Percentiles rank a stretch among this genome's conserved stretches.
Conservation (phyloP, 441 rosid species). For the Syzygium malaccense region DNA sequence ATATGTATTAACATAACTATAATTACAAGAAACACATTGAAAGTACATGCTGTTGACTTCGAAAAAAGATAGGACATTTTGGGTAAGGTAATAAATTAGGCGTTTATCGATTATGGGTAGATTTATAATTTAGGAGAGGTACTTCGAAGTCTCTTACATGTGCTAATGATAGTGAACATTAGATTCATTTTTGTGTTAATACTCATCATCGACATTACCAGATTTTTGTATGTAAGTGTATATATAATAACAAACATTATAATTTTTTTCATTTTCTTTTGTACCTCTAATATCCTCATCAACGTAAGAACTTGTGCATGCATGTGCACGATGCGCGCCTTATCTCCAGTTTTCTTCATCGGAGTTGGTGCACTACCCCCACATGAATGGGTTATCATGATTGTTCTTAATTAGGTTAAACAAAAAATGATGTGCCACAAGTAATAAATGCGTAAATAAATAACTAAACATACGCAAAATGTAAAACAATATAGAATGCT, state of each 20-base stretch:
- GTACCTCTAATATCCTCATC: not conserved
- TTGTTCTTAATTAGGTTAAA: not conserved
- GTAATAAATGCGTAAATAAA: not conserved
- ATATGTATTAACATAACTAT: fast-evolving
- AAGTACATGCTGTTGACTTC: fast-evolving
- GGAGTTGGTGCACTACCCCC: not conserved
- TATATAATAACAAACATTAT: not conserved
- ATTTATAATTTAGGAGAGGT: not conserved
- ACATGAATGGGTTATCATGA: not conserved
- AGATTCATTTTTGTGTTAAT: not conserved
- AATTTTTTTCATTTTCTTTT: not conserved
- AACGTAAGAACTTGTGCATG: not conserved
- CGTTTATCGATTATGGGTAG: not conserved
- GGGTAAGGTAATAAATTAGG: not conserved
- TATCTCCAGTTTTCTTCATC: not conserved
- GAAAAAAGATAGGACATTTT: not conserved
- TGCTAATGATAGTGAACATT: not conserved
- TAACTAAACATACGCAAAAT: not conserved
- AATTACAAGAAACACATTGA: not conserved
- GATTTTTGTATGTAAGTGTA: not conserved
- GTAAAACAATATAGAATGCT: not conserved
- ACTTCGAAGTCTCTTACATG: not conserved
- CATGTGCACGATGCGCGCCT: not conserved
- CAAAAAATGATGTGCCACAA: not conserved
- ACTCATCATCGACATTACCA: not conserved